Percentiles rank a stretch among this genome's conserved stretches.
phyloP scores from a whole-genome alignment of 2,329 filamentous ascomycete genomes.

The Fusarium penzigii region DNA sequence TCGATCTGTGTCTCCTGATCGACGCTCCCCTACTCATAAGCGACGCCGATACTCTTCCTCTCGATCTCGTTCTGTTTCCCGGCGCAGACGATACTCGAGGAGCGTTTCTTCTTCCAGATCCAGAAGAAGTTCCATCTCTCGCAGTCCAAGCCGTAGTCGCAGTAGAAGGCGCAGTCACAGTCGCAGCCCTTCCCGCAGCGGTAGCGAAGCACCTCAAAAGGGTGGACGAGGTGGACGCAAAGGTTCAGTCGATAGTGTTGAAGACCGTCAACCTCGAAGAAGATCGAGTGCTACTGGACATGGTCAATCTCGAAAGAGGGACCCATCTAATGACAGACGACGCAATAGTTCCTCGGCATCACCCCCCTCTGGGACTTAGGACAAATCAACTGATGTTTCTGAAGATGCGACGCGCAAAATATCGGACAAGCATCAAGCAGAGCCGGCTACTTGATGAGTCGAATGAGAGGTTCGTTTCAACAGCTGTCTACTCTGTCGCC shows the following conservation, averaged over 20 bases:
- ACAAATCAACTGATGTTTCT: conserved; percentile 59
- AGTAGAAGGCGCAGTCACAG: conserved; percentile 10
- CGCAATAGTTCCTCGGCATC: conserved; percentile 55
- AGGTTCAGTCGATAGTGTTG: conserved; percentile 12
- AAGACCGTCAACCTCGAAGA: conserved; percentile 8
- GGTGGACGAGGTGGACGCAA: conserved; percentile 11
- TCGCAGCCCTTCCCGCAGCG: conserved; percentile 18
- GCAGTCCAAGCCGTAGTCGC: conserved; percentile 27
- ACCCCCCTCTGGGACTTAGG: conserved; percentile 49
- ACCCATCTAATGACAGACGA: conserved; percentile 37
- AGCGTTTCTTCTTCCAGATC: conserved; percentile 45
- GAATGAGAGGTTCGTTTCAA: conserved; percentile 27
- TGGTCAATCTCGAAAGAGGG: conserved; percentile 13
- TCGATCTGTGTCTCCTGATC: conserved; percentile 39
- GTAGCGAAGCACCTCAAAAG: conserved; percentile 20
- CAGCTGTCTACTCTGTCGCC: not conserved
- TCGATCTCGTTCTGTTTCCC: conserved; percentile 47
- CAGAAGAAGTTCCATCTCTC: conserved; percentile 37
- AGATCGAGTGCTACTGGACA: conserved; percentile 10
- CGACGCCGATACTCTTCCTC: conserved; percentile 52
- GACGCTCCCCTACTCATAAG: conserved; percentile 48
- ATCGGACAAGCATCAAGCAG: conserved; percentile 17
- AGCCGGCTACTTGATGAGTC: conserved; percentile 14
- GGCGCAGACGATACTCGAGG: conserved; percentile 38
- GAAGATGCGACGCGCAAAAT: conserved; percentile 33